Evolutionary conservation across 1,284 basidiomycete species (phyloP).

Genomic region (Termitomyces sp.): DNA sequence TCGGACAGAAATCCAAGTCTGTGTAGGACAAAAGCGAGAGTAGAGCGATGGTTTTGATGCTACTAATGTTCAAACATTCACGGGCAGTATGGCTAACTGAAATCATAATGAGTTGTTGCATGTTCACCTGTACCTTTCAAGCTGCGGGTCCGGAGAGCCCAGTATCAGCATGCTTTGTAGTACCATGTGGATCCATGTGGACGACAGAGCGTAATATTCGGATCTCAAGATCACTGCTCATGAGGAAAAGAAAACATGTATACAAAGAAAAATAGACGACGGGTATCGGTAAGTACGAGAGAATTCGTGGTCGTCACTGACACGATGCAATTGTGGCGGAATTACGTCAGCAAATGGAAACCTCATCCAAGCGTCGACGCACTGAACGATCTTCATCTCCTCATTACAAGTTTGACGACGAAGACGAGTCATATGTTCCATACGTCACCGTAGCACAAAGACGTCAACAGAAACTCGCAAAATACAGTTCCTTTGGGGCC

Average conservation of each 20-base stretch:
- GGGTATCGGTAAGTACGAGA: too few relatives aligned
- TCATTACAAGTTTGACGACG: constrained; percentile 56
- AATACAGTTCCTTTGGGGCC: constrained; percentile 59
- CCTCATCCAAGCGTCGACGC: constrained; percentile 42
- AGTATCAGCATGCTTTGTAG: not conserved
- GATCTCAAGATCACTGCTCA: not conserved
- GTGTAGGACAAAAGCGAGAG: not conserved
- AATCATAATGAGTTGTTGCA: not conserved
- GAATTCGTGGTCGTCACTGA: too few relatives aligned
- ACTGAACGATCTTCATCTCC: constrained; percentile 59
- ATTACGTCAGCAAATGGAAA: constrained; percentile 17
- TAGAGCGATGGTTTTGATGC: not conserved
- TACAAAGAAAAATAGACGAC: too few relatives aligned
- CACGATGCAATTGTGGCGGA: not conserved
- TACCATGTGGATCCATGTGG: not conserved
- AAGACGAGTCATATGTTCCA: constrained; percentile 69
- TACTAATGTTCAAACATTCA: not conserved
- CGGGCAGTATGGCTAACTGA: too few relatives aligned
- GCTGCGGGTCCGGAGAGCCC: too few relatives aligned
- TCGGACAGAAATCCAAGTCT: not conserved
- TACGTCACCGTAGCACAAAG: constrained; percentile 89
- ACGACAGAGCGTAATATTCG: not conserved
- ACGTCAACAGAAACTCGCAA: constrained; percentile 75
- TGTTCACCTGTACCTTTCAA: too few relatives aligned
- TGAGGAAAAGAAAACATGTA: not conserved